Conservation (phyloP, 1,284 basidiomycete species). For the Ustilago tritici region DNA sequence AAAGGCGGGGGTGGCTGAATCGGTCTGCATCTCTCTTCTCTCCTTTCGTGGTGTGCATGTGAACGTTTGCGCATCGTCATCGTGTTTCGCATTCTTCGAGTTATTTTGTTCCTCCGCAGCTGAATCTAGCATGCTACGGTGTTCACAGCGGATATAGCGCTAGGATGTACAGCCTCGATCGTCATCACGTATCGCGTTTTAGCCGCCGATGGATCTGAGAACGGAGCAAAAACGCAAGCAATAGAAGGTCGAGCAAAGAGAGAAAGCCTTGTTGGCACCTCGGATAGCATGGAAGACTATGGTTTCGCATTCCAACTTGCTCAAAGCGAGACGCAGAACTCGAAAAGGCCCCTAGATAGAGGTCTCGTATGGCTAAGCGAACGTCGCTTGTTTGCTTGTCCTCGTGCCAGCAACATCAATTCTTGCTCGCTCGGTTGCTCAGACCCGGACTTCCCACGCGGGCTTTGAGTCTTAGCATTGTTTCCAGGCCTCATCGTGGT, state of each 20-base stretch:
- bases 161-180: too few species aligned
- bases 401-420: neutral
- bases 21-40: neutral
- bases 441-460: neutral
- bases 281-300: conserved; percentile 2
- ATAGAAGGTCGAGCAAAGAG: neutral
- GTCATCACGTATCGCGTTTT: too few species aligned
- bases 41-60: neutral
- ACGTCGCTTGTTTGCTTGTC: neutral
- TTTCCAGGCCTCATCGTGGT: neutral
- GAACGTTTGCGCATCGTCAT: neutral
- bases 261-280: conserved; percentile 4
- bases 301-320: too few species aligned
- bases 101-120: neutral
- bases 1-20: conserved; percentile 1
- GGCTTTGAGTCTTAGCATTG: neutral
- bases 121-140: too few species aligned
- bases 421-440: neutral
- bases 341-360: neutral
- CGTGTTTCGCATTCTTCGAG: neutral
- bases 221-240: neutral
- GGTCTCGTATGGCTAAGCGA: neutral
- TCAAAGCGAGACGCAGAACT: neutral
- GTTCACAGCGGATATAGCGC: too few species aligned
- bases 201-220: too few species aligned